A percentile compares a stretch with the other conserved stretches of the same genome.
These are phyloP conservation scores for Lasiosphaeria hispida DNA, from an alignment of 495 filamentous ascomycete genomes.

Conservation along the genomic window DNA sequence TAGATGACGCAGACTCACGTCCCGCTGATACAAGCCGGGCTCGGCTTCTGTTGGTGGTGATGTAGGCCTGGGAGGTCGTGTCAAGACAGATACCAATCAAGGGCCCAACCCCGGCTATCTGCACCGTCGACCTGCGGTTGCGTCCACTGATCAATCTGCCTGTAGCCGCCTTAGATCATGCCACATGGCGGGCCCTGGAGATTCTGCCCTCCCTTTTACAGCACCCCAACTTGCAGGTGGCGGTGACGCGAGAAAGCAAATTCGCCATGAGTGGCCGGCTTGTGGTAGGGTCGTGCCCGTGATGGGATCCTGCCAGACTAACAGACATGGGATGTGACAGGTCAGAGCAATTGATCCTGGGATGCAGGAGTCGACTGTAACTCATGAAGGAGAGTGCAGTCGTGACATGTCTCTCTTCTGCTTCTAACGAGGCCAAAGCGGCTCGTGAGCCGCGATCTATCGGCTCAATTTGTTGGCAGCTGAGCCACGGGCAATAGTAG, in stretches of 20 bases:
- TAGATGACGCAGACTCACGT: slow-evolving; percentile 11
- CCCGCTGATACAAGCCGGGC: background rate
- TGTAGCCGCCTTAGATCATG: slow-evolving; percentile 19
- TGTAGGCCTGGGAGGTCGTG: slow-evolving; percentile 1
- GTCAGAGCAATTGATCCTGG: slow-evolving; percentile 16
- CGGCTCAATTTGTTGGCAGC: too few relatives aligned
- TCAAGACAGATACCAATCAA: slow-evolving; percentile 3
- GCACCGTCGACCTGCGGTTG: background rate
- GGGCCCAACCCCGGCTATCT: background rate
- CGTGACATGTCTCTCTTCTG: slow-evolving; percentile 1
- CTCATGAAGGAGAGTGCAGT: slow-evolving; percentile 12
- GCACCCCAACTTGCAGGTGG: slow-evolving; percentile 4
- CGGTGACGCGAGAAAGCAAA: background rate
- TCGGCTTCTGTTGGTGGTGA: background rate
- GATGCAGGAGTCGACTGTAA: slow-evolving; percentile 15
- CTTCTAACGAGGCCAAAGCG: too few relatives aligned
- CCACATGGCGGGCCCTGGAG: slow-evolving; percentile 28
- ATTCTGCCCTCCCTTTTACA: background rate
- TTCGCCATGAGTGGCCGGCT: background rate
- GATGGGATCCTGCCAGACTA: slow-evolving; percentile 13
- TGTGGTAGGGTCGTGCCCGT: background rate
- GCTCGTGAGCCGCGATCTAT: too few relatives aligned
- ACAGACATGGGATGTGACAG: slow-evolving; percentile 5
- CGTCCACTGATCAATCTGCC: slow-evolving; percentile 1
- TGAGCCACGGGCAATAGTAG: too few relatives aligned